phyloP scores from a whole-genome alignment of 2,329 filamentous ascomycete species.

The Cryphonectria radicalis region DNA sequence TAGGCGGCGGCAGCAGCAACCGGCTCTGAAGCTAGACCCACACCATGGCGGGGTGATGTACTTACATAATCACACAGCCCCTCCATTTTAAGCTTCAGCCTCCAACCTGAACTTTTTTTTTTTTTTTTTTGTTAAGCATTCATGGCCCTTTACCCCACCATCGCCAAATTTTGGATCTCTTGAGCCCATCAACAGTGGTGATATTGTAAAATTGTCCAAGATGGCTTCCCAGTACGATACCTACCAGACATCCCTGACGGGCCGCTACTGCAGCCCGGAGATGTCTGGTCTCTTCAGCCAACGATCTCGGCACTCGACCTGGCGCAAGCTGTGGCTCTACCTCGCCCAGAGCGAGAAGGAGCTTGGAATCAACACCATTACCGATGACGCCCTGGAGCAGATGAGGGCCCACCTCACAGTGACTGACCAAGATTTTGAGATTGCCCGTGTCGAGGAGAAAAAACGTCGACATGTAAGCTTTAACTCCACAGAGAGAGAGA shows the following conservation, averaged over 20 bases:
- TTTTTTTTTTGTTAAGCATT: background rate
- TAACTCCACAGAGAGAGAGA: background rate
- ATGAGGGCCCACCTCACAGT: constrained; percentile 76
- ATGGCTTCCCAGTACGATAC: constrained; percentile 42
- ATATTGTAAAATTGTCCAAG: background rate
- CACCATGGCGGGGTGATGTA: background rate
- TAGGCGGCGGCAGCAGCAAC: background rate
- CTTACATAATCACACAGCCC: background rate
- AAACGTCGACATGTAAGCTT: constrained; percentile 48
- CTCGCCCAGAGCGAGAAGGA: constrained; percentile 83
- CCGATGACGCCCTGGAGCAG: constrained; percentile 73
- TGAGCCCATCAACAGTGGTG: background rate
- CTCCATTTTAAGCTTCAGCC: background rate
- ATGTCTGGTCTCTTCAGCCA: constrained; percentile 82
- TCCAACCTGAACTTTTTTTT: background rate
- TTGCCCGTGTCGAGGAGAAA: constrained; percentile 78
- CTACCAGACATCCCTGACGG: constrained; percentile 70
- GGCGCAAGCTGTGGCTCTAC: constrained; percentile 84
- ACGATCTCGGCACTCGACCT: constrained; percentile 74
- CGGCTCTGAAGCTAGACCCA: background rate
- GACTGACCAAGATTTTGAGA: constrained; percentile 76
- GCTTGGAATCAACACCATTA: constrained; percentile 74
- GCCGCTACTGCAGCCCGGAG: constrained; percentile 73
- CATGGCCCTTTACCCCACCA: background rate
- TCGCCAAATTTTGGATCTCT: background rate